Conservation (phyloP, 1,284 basidiomycete genomes). For the Neonothopanus nambi region DNA sequence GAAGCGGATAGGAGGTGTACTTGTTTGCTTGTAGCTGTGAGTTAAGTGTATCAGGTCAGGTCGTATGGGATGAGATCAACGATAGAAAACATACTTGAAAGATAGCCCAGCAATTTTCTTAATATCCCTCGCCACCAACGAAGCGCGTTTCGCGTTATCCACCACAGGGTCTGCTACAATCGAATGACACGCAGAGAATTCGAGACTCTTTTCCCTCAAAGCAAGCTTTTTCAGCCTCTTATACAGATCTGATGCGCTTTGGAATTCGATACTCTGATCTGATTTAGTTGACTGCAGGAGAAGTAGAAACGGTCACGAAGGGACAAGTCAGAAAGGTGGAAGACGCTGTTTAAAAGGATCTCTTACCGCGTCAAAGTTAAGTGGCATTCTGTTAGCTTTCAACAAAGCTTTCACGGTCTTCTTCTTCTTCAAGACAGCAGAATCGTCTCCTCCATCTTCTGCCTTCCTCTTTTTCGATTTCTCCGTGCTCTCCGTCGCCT, state of each 20-base stretch:
- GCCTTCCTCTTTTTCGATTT: not conserved
- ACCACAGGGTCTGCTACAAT: slow-evolving; percentile 9
- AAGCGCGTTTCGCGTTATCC: slow-evolving; percentile 2
- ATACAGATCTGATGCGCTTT: slow-evolving; percentile 9
- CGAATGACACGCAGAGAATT: slow-evolving; percentile 8
- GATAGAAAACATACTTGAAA: slow-evolving; percentile 6
- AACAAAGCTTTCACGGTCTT: not conserved
- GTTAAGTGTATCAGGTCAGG: not conserved
- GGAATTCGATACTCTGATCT: slow-evolving; percentile 1
- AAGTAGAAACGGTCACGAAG: no score
- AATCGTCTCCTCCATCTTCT: not conserved
- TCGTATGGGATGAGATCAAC: not conserved
- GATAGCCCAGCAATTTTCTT: slow-evolving; percentile 3
- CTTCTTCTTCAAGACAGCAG: not conserved
- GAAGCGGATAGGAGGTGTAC: not conserved
- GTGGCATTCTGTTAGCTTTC: not conserved
- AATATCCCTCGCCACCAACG: slow-evolving; percentile 8
- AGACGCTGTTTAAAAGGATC: no score
- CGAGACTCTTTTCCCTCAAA: not conserved
- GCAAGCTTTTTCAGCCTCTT: slow-evolving; percentile 3
- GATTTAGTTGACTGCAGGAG: no score
- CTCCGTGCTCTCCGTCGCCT: not conserved
- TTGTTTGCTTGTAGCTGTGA: not conserved
- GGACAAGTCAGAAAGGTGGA: no score
- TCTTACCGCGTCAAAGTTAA: no score